Conservation (phyloP, 1,284 basidiomycete genomes). For the Coriolopsis trogii region DNA sequence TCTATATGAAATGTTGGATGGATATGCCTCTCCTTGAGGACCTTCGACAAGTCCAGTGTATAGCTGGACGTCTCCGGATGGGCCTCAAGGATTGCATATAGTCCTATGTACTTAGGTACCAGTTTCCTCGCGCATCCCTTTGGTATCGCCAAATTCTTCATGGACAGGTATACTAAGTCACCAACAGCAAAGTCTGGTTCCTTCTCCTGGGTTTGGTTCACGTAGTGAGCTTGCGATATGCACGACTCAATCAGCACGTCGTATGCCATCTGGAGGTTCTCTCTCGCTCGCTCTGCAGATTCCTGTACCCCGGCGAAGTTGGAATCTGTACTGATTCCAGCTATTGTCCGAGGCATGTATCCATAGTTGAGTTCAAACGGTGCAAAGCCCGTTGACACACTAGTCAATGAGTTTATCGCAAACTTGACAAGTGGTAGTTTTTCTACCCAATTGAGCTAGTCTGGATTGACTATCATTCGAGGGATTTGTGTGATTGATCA, state of each 20-base stretch:
- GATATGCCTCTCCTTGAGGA: slow-evolving; percentile 25
- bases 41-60: slow-evolving; percentile 30
- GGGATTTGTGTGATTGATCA: slow-evolving; percentile 19
- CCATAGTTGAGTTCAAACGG: slow-evolving; percentile 42
- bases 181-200: slow-evolving; percentile 26
- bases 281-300: slow-evolving; percentile 22
- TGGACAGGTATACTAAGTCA: slow-evolving; percentile 37
- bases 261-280: slow-evolving; percentile 26
- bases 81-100: slow-evolving; percentile 28
- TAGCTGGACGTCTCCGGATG: slow-evolving; percentile 26
- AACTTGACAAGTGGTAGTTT: slow-evolving; percentile 38
- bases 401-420: slow-evolving; percentile 36
- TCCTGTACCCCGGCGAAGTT: slow-evolving; percentile 16
- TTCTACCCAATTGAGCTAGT: slow-evolving; percentile 39
- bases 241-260: slow-evolving; percentile 17
- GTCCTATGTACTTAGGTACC: slow-evolving; percentile 37
- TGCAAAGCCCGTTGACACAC: slow-evolving; percentile 35
- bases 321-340: background rate
- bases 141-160: slow-evolving; percentile 37
- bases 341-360: slow-evolving; percentile 18
- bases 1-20: slow-evolving; percentile 34
- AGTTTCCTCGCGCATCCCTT: slow-evolving; percentile 38
- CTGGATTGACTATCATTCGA: slow-evolving; percentile 23
- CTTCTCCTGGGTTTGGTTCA: slow-evolving; percentile 27
- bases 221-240: slow-evolving; percentile 25